A percentile compares a stretch with the other conserved stretches of the same genome.
Conservation (phyloP, 257 asterid genomes). For the Jasminum sambac region DNA sequence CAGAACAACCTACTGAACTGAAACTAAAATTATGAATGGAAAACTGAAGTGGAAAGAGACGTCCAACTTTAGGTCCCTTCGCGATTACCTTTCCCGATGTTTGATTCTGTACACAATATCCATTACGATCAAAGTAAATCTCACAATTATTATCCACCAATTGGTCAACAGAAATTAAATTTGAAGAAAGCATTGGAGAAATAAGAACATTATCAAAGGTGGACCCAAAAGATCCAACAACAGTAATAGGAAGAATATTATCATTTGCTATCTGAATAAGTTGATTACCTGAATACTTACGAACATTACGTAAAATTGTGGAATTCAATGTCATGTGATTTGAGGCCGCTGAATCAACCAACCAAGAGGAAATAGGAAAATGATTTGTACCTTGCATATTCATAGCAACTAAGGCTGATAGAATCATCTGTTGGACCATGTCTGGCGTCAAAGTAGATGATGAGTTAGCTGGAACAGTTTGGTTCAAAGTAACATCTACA, state of each 20-base stretch:
- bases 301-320: neutral
- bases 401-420: conserved; percentile 13
- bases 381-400: conserved; percentile 6
- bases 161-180: no score
- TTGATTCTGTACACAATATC: no score
- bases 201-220: neutral
- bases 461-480: neutral
- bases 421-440: conserved; percentile 19
- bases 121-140: no score
- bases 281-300: conserved; percentile 9
- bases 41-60: no score
- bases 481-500: neutral
- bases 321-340: conserved; percentile 19
- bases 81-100: neutral
- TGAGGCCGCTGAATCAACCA: no score
- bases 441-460: neutral
- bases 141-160: no score
- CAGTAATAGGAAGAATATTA: neutral
- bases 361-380: neutral
- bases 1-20: no score
- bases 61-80: neutral
- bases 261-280: no score
- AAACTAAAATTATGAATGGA: neutral
- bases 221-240: neutral
- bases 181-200: conserved; percentile 1